Evolutionary conservation across 257 asterid species (phyloP), one percentile per base, ranked within the genome.

Genomic region (Solanum appendiculatum): DNA sequence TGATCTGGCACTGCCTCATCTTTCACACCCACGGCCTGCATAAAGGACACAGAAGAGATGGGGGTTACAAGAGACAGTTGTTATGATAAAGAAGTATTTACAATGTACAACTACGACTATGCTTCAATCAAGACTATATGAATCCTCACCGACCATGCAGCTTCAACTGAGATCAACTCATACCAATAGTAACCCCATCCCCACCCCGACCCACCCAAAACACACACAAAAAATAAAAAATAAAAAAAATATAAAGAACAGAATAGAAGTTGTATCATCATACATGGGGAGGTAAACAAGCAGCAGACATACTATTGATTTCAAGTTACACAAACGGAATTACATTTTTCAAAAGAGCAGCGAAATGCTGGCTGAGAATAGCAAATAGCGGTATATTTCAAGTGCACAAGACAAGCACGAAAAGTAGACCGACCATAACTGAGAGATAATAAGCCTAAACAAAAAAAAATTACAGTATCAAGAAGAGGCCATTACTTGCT

Each of bases 21-120:
- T 88, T 93, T 95, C 88, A 91, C 87, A 86, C 93, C 94, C 75
- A 90, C 89, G 85, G 94, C 91, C 99, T 96, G 96, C 90, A 92
- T 92, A 89, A 80, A 80, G 66, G 42, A 46, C 29, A 1, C 40
- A 80, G 29, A 80, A 46, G 42, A 80, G 7, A 46, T 8, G 16
- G 42, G 85, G 42, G 10, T 29, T 27, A 16, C 27, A 46, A 29
- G 11, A 16, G 42, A 29, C 40, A 46, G 85, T 46, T 80, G 15
- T 46, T 80, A 48, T 1, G 39, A 46, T 29, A 46, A 46, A 78
- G 84, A 25, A 46, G 84, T 27, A 80, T 27, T 46, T 46, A 46
- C 39, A 78, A 77, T 13, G 68, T 5, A 73, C 48, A 39, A 74
- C 39, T 40, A n/a, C 33, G 12, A 72, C 27, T 72, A 34, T 0